phyloP scores from a whole-genome alignment of 352 stramenopile species.

The Aphanomyces euteiches region DNA sequence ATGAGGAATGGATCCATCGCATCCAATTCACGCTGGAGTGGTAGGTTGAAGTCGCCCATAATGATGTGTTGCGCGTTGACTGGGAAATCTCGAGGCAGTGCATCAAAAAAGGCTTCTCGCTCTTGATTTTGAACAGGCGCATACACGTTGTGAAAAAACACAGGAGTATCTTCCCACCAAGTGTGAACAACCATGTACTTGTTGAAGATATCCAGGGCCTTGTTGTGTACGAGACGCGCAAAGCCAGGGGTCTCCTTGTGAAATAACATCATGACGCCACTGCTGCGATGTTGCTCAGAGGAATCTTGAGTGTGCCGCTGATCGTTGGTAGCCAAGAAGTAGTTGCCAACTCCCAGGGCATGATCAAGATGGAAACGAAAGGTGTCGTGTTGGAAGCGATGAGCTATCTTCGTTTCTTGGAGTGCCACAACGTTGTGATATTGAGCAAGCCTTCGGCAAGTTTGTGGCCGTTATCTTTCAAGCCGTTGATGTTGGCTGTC shows the following conservation, averaged over 20 bases:
- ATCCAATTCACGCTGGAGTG: slow-evolving; percentile 10
- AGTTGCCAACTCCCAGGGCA: background rate
- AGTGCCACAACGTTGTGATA: slow-evolving; percentile 1
- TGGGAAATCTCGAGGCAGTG: background rate
- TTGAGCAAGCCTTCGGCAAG: background rate
- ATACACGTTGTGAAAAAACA: slow-evolving; percentile 14
- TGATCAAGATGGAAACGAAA: slow-evolving; percentile 8
- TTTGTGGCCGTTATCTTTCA: background rate
- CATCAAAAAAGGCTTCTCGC: background rate
- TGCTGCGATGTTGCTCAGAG: background rate
- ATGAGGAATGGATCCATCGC: background rate
- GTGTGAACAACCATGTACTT: slow-evolving; percentile 10
- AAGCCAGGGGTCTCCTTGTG: background rate
- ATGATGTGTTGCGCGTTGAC: slow-evolving; percentile 19
- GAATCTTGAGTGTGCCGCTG: background rate
- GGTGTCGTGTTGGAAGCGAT: background rate
- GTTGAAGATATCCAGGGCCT: background rate
- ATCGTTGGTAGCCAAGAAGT: slow-evolving; percentile 7
- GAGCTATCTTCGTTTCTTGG: slow-evolving; percentile 11
- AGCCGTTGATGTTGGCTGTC: slow-evolving; percentile 11
- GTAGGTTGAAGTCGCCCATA: slow-evolving; percentile 27
- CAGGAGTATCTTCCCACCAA: background rate
- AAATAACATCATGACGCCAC: slow-evolving; percentile 16
- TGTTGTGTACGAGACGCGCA: background rate
- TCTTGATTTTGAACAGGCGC: background rate